A percentile compares a stretch with the other conserved stretches of the same genome.
These are phyloP conservation scores for Penicillium sp. DNA, from an alignment of 2,329 filamentous ascomycete genomes.

Conservation along the genomic window DNA sequence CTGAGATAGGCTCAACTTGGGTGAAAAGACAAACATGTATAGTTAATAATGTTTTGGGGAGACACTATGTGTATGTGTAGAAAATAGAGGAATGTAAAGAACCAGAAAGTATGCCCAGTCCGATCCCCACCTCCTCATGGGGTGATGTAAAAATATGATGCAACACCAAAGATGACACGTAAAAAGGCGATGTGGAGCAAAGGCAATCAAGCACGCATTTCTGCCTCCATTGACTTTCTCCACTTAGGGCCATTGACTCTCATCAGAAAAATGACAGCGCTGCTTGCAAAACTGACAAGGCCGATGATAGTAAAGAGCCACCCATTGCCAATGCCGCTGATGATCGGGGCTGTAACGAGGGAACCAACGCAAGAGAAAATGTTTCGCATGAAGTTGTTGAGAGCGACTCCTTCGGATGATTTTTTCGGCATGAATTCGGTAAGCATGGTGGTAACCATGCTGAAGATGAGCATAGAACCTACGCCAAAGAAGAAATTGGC, in stretches of 20 bases:
- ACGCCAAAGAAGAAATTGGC: constrained; percentile 73
- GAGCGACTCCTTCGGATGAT: constrained; percentile 70
- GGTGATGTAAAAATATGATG: background rate
- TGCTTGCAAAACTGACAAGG: constrained; percentile 57
- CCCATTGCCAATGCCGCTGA: constrained; percentile 68
- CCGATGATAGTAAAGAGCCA: constrained; percentile 70
- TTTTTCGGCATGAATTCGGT: constrained; percentile 77
- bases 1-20: background rate
- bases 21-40: background rate
- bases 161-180: background rate
- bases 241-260: constrained; percentile 61
- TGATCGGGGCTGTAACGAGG: constrained; percentile 68
- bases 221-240: constrained; percentile 61
- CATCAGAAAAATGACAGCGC: constrained; percentile 62
- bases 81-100: background rate
- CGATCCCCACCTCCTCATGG: background rate
- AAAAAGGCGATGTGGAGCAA: background rate
- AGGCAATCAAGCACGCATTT: constrained; percentile 17
- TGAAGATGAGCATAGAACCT: constrained; percentile 76
- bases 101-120: background rate
- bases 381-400: constrained; percentile 80
- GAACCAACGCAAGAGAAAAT: constrained; percentile 72
- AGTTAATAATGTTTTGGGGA: background rate
- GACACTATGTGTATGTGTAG: background rate
- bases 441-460: constrained; percentile 74